Percentiles rank a stretch among this genome's conserved stretches.
phyloP scores from a whole-genome alignment of 2,329 filamentous ascomycete genomes.

The Penicillium sp. region DNA sequence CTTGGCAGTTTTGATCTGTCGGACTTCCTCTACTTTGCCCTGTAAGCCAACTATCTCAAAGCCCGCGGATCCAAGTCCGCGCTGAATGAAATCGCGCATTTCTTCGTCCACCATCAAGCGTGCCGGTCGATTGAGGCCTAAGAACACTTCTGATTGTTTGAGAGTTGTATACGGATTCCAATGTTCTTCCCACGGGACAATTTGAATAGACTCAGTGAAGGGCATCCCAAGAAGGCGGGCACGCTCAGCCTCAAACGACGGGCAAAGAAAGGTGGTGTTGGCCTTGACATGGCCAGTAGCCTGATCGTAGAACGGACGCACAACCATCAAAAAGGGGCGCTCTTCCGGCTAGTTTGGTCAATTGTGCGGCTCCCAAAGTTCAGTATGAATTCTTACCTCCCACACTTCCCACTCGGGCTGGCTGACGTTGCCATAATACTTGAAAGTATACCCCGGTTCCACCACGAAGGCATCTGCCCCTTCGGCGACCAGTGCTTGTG shows the following conservation, averaged over 20 bases:
- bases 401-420: conserved; percentile 65
- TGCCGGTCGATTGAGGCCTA: conserved; percentile 19
- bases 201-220: conserved; percentile 51
- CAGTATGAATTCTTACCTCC: conserved; percentile 38
- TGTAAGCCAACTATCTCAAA: conserved; percentile 59
- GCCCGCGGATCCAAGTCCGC: conserved; percentile 55
- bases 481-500: conserved; percentile 54
- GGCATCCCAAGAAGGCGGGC: conserved; percentile 62
- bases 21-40: conserved; percentile 58
- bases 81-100: conserved; percentile 63
- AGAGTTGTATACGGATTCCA: conserved; percentile 64
- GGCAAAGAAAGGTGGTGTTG: conserved; percentile 60
- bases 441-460: conserved; percentile 66
- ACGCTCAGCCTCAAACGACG: conserved; percentile 62
- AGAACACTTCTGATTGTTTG: conserved; percentile 46
- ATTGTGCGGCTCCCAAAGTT: background rate
- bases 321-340: conserved; percentile 63
- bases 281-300: conserved; percentile 48
- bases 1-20: conserved; percentile 58
- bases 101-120: conserved; percentile 67
- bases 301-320: conserved; percentile 47
- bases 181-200: conserved; percentile 64
- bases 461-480: conserved; percentile 60
- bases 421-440: conserved; percentile 64
- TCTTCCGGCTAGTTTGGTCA: conserved; percentile 55